phyloP scores from a whole-genome alignment of 208 protist genomes.

The Leishmania martiniquensis region DNA sequence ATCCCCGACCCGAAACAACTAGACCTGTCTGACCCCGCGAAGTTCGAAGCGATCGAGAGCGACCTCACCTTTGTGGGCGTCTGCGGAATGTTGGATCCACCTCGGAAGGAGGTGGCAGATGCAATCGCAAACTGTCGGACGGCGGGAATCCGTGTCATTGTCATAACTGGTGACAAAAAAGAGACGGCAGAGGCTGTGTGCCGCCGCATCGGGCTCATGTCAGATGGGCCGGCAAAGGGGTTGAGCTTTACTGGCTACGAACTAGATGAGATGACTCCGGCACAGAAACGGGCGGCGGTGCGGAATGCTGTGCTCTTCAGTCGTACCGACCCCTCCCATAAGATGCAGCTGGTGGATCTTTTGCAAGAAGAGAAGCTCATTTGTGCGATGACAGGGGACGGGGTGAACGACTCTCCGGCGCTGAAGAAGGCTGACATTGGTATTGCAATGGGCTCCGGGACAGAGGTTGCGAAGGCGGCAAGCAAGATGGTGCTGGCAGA shows the following conservation, averaged over 20 bases:
- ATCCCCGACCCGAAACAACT: constrained; percentile 34
- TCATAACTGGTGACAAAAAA: constrained; percentile 98
- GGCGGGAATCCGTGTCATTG: constrained; percentile 97
- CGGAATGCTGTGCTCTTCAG: constrained; percentile 79
- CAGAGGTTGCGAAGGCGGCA: constrained; percentile 97
- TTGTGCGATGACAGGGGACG: constrained; percentile 93
- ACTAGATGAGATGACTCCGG: constrained; percentile 66
- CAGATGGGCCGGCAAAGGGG: constrained; percentile 28
- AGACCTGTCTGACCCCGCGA: constrained; percentile 54
- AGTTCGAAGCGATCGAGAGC: constrained; percentile 80
- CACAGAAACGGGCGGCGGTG: constrained; percentile 59
- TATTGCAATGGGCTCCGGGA: constrained; percentile 98
- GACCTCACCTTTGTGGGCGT: constrained; percentile 91
- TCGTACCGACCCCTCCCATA: constrained; percentile 84
- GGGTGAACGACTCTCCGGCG: constrained; percentile 96
- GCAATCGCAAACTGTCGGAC: constrained; percentile 92
- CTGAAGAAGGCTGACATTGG: constrained; percentile 99
- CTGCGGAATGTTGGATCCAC: constrained; percentile 95
- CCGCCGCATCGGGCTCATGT: constrained; percentile 93
- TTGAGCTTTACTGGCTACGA: constrained; percentile 78
- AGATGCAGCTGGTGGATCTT: constrained; percentile 86
- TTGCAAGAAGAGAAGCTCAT: constrained; percentile 86
- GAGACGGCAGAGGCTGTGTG: constrained; percentile 97
- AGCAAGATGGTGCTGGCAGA: constrained; percentile 96
- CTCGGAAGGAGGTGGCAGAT: constrained; percentile 85